Evolutionary conservation across 768 basidiomycete species (phyloP).

Genomic region (Sporobolomyces pararoseus): DNA sequence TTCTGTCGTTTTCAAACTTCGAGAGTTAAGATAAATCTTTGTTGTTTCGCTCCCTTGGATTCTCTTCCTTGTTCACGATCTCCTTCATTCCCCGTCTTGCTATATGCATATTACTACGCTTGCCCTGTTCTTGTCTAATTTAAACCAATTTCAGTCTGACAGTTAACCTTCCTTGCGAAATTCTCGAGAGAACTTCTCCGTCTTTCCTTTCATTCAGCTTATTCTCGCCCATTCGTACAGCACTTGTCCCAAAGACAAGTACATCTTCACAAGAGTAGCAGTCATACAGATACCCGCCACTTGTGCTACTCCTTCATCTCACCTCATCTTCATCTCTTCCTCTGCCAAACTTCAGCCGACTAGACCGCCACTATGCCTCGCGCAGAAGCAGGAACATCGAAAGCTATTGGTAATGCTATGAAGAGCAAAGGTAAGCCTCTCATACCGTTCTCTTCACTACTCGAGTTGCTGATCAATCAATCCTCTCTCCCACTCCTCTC

Average conservation of each 20-base stretch:
- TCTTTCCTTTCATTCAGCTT: not conserved
- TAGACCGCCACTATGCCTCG: constrained; percentile 43
- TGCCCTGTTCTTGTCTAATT: too few species aligned
- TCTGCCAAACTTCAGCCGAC: not conserved
- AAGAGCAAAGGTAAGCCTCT: constrained; percentile 25
- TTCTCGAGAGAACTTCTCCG: too few species aligned
- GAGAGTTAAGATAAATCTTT: constrained; percentile 62
- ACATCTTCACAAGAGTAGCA: too few species aligned
- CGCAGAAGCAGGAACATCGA: constrained; percentile 50
- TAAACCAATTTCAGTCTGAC: too few species aligned
- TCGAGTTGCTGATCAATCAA: not conserved
- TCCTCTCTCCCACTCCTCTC: not conserved
- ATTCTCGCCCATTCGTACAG: not conserved
- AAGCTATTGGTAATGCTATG: constrained; percentile 47
- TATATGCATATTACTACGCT: too few species aligned
- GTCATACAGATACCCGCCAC: too few species aligned
- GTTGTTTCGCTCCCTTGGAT: not conserved
- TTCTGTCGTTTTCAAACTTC: constrained; percentile 70
- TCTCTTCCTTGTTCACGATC: not conserved
- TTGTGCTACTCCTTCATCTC: not conserved
- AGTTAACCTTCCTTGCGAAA: too few species aligned
- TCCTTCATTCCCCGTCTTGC: not conserved
- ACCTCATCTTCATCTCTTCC: not conserved
- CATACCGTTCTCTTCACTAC: not conserved
- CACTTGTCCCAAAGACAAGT: not conserved